Evolutionary conservation across 2,329 filamentous ascomycete species (phyloP).

Genomic region (Purpureocillium takamizusanense): DNA sequence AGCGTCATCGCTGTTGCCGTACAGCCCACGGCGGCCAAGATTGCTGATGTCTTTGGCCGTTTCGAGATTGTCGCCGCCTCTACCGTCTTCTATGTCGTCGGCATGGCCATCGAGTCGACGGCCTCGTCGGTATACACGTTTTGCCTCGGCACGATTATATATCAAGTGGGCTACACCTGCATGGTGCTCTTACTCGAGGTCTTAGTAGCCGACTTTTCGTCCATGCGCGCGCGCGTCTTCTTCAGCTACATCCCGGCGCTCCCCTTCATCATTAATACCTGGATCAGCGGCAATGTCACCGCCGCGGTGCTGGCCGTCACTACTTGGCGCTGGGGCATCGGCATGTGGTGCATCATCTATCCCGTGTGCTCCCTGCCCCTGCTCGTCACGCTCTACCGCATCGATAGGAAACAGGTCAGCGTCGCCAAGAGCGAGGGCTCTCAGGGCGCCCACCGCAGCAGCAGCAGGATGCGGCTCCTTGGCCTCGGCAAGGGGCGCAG

Average conservation of each 20-base stretch:
- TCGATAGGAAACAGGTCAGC: constrained; percentile 17
- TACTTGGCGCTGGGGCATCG: constrained; percentile 53
- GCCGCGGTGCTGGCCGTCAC: constrained; percentile 37
- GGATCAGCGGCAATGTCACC: constrained; percentile 51
- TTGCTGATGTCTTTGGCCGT: constrained; percentile 55
- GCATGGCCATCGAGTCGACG: constrained; percentile 44
- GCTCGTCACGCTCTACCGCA: constrained; percentile 29
- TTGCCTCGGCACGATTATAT: constrained; percentile 43
- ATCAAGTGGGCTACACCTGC: constrained; percentile 49
- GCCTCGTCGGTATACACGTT: constrained; percentile 39
- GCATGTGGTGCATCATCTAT: constrained; percentile 56
- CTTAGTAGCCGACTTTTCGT: constrained; percentile 51
- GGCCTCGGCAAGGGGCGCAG: constrained; percentile 20
- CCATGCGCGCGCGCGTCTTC: constrained; percentile 48
- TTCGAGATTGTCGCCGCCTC: constrained; percentile 47
- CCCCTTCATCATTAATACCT: constrained; percentile 54
- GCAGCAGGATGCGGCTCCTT: neutral
- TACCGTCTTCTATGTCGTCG: constrained; percentile 44
- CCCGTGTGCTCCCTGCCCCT: constrained; percentile 47
- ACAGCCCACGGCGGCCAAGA: constrained; percentile 49
- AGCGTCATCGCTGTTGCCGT: constrained; percentile 51
- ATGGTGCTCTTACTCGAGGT: constrained; percentile 51
- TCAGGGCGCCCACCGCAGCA: neutral
- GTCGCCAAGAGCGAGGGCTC: neutral
- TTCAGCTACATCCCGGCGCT: constrained; percentile 53